Base-by-base conservation (phyloP, 768 basidiomycete species). In the Boletellus sp. region DNA sequence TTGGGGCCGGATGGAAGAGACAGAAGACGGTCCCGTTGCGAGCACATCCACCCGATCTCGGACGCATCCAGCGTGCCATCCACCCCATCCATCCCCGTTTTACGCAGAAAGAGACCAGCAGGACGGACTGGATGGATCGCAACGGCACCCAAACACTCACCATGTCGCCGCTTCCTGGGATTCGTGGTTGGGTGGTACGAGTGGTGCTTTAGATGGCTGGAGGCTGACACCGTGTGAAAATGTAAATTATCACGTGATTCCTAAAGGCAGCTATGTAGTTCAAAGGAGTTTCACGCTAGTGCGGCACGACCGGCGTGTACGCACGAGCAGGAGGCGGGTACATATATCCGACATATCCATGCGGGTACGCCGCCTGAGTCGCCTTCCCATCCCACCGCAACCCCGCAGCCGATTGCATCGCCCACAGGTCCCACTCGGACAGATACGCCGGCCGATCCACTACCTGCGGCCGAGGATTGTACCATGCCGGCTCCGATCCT, bases 81-180 rank as follows among this genome's bases (percentile, higher is more conserved):
- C 42, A 13, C 38, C 51, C 53, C 45, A 60, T 60, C 56, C 56
- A 47, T 15, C 52, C 59, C 57, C 34, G 53, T 62, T 54, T 48
- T 45, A 42, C 43, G 23, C 43, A 50, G 32, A 35, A 46, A 38
- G 23, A 23, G 19, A 28, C 22, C 3, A 45, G 45, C 26, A 36
- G 15, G 47, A 53, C 49, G 36, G n/a, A 45, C 56, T 15, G 4
- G 26, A 34, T 53, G 41, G 17, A 50, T 48, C 48, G 50, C 22
- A 52, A 53, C n/a, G 50, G 48, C 48, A 53, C 49, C n/a, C 46
- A 26, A 48, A 11, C 28, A 75, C 76, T 75, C 68, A 78, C 76
- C 76, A 78, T 78, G 37, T 70, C 65, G 69, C 61, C 59, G 72
- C 60, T 59, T 57, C 66, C 66, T 65, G 66, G 58, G 63, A 60